These are phyloP conservation scores for Claviceps maximensis DNA, from an alignment of 2,329 filamentous ascomycete species.

Conservation along the genomic window DNA sequence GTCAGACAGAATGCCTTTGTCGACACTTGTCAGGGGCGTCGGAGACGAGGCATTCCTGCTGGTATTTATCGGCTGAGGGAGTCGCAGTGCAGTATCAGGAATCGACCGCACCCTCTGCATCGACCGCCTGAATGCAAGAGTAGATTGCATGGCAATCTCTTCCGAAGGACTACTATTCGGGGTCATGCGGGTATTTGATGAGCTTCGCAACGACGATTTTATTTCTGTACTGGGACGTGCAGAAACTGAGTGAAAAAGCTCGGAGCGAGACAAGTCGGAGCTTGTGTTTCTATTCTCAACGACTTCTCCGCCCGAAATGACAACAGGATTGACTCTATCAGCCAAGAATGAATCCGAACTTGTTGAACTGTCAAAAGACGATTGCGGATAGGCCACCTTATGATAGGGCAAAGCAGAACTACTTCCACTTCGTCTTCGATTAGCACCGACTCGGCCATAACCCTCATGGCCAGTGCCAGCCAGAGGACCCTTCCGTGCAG, in stretches of 20 bases:
- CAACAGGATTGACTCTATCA: slow-evolving; percentile 50
- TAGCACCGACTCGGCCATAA: slow-evolving; percentile 52
- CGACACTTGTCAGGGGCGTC: slow-evolving; percentile 39
- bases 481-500: slow-evolving; percentile 58
- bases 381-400: slow-evolving; percentile 29
- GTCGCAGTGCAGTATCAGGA: slow-evolving; percentile 29
- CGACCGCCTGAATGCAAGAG: slow-evolving; percentile 42
- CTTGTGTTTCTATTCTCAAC: slow-evolving; percentile 45
- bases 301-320: slow-evolving; percentile 51
- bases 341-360: slow-evolving; percentile 44
- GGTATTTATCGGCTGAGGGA: slow-evolving; percentile 42
- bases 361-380: slow-evolving; percentile 38
- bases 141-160: slow-evolving; percentile 31
- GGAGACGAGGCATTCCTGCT: slow-evolving; percentile 29
- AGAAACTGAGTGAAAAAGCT: slow-evolving; percentile 35
- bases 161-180: slow-evolving; percentile 43
- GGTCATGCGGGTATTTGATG: slow-evolving; percentile 26
- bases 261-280: slow-evolving; percentile 10
- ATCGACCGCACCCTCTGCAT: slow-evolving; percentile 35
- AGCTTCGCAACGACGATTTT: slow-evolving; percentile 25
- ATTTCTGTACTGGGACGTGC: slow-evolving; percentile 31
- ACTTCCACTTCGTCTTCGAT: slow-evolving; percentile 51
- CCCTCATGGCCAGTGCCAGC: slow-evolving; percentile 93
- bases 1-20: slow-evolving; percentile 44
- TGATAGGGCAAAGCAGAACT: slow-evolving; percentile 32